Evolutionary conservation across 2,329 filamentous ascomycete species (phyloP), one percentile per base, ranked within the genome.

Genomic region (Aspergillus tamarii): DNA sequence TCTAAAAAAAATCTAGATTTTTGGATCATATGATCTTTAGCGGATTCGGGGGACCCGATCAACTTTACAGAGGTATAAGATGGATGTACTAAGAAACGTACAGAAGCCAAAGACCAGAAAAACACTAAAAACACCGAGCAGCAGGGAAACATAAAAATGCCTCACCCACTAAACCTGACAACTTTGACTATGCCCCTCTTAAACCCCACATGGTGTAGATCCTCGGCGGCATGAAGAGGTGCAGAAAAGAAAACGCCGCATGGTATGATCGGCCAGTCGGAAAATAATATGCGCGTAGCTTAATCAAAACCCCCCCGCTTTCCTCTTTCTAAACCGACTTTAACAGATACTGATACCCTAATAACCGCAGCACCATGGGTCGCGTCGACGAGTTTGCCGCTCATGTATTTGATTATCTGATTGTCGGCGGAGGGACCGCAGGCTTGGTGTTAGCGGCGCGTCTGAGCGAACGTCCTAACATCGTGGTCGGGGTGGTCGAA

Each of bases 391-490:
- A 53, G n/a, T 48, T 50, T 32, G 21, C 21, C 0, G n/a, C 3
- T 1, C 46, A 46, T 16, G 26, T 2, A 2, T 58, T 69, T 58
- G 54, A 66, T 36, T 62, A 68, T 60, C 60, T 85, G 41, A 70
- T 87, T 63, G 72, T 85, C 43, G 84, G 84, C 34, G 84, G 84
- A 39, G 84, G 84, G 10, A 85, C 82, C 1, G 82, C 83, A 2
- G 84, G 84, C 1, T 73, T 86, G 11, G 78, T 76, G 2, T 74
- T 86, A 85, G 6, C 63, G 10, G 57, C 56, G 7, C 65, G 66
- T 14, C 63, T 67, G 5, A 80, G 81, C 1, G 81, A 84, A 63
- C 71, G 82, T 58, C 64, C 78, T 48, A 59, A 74, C 39, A 62
- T 82, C 63, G 72, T 72, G 4, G 77, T 87, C n/a, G 78, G 77